Evolutionary conservation across 2,329 filamentous ascomycete species (phyloP).

Genomic region (Fusarium chuoi): DNA sequence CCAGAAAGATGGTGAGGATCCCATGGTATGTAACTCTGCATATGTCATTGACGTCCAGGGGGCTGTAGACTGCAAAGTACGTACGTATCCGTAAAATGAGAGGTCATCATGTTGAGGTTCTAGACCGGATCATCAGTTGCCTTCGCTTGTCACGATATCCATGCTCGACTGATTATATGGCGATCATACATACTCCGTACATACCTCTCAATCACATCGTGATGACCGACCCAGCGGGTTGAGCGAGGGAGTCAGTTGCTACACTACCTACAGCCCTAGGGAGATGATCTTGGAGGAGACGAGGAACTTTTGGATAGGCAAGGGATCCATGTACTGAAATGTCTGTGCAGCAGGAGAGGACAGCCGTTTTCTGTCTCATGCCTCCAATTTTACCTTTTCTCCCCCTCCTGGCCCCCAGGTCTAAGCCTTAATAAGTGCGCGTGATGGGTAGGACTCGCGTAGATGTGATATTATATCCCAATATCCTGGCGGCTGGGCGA

Average conservation of each 20-base stretch:
- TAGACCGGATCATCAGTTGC: constrained; percentile 28
- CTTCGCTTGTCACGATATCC: constrained; percentile 15
- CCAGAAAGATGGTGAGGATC: constrained; percentile 2
- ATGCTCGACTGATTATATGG: constrained; percentile 5
- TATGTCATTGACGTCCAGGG: neutral
- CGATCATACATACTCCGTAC: constrained; percentile 12
- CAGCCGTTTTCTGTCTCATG: constrained; percentile 21
- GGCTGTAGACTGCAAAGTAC: neutral
- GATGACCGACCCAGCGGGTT: neutral
- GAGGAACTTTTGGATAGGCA: constrained; percentile 25
- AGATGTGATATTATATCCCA: constrained; percentile 4
- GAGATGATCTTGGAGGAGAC: constrained; percentile 7
- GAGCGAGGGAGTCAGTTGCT: constrained; percentile 2
- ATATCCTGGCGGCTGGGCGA: neutral
- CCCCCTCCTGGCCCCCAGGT: neutral
- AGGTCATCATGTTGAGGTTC: constrained; percentile 14
- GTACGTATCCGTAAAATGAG: constrained; percentile 16
- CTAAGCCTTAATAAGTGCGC: constrained; percentile 3
- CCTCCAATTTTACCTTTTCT: constrained; percentile 1
- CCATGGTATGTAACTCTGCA: constrained; percentile 13
- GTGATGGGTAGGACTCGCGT: neutral
- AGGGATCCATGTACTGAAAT: constrained; percentile 27
- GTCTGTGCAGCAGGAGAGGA: constrained; percentile 14
- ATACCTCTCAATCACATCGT: constrained; percentile 7
- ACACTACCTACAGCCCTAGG: constrained; percentile 30